These are phyloP conservation scores for Imleria badia DNA, from an alignment of 768 basidiomycete species.

Conservation along the genomic window DNA sequence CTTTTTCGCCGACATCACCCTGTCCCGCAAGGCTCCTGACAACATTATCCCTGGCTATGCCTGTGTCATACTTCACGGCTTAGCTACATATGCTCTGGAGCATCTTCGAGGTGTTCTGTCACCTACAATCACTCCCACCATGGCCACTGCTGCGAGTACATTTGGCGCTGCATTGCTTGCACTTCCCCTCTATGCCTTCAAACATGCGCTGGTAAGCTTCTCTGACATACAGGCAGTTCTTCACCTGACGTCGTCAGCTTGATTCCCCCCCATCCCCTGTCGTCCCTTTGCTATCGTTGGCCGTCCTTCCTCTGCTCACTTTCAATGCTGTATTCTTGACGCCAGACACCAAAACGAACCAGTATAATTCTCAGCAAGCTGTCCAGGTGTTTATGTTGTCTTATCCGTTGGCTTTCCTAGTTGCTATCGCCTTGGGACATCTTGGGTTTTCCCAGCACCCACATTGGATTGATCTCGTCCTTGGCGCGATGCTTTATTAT, in stretches of 20 bases:
- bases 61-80: conserved; percentile 57
- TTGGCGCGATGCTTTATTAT: conserved; percentile 59
- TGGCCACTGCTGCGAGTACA: conserved; percentile 54
- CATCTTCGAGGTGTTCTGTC: conserved; percentile 59
- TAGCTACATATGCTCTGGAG: conserved; percentile 61
- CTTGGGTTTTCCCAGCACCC: conserved; percentile 65
- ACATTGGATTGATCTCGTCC: conserved; percentile 55
- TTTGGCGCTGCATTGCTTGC: conserved; percentile 64
- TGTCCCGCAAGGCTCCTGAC: conserved; percentile 41
- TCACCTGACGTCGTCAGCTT: conserved; percentile 38
- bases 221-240: not conserved
- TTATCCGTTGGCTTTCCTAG: conserved; percentile 50
- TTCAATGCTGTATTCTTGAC: conserved; percentile 60
- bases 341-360: conserved; percentile 48
- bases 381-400: conserved; percentile 59
- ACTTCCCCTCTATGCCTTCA: conserved; percentile 63
- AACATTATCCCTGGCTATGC: conserved; percentile 60
- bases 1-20: conserved; percentile 52
- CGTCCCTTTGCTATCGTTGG: conserved; percentile 57
- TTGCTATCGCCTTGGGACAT: conserved; percentile 53
- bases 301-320: conserved; percentile 60
- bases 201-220: conserved; percentile 53
- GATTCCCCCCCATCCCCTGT: conserved; percentile 49
- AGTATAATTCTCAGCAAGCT: conserved; percentile 48
- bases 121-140: conserved; percentile 55